phyloP scores from a whole-genome alignment of 176 grass and related monocot genomes.

The Rhynchospora tenuis region DNA sequence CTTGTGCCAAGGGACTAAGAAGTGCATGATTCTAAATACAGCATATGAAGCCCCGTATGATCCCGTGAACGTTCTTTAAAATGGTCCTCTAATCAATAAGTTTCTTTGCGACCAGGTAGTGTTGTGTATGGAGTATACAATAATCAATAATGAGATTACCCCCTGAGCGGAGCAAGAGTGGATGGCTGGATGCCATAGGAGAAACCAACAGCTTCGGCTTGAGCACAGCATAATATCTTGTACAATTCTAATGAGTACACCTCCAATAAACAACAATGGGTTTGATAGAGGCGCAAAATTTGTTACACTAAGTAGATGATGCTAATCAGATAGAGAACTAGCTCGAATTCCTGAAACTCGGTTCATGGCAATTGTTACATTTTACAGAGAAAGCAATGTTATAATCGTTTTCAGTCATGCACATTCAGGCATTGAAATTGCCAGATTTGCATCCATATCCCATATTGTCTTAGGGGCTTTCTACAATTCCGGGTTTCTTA shows the following conservation, averaged over 20 bases:
- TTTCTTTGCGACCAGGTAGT: conserved; percentile 40
- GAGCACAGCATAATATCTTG: conserved; percentile 63
- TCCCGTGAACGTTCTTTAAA: no score
- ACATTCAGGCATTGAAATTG: no score
- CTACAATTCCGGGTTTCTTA: no score
- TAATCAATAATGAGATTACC: conserved; percentile 63
- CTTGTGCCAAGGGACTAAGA: neutral
- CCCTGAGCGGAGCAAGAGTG: conserved; percentile 59
- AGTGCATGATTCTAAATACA: neutral
- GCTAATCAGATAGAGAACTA: conserved; percentile 37
- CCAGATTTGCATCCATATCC: no score
- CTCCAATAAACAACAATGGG: conserved; percentile 70
- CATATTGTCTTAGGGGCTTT: no score
- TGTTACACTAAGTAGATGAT: conserved; percentile 53
- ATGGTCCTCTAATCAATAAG: neutral
- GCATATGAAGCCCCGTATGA: neutral
- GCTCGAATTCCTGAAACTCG: conserved; percentile 37
- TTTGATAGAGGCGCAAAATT: conserved; percentile 75
- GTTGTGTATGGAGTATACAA: conserved; percentile 77
- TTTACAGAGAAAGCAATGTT: neutral
- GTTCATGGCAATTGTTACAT: conserved; percentile 8
- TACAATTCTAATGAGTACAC: conserved; percentile 76
- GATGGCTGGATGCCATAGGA: conserved; percentile 22
- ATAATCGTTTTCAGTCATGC: neutral
- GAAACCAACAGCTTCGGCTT: conserved; percentile 63